Conservation (phyloP, 495 filamentous ascomycete species). For the Podospora didyma region DNA sequence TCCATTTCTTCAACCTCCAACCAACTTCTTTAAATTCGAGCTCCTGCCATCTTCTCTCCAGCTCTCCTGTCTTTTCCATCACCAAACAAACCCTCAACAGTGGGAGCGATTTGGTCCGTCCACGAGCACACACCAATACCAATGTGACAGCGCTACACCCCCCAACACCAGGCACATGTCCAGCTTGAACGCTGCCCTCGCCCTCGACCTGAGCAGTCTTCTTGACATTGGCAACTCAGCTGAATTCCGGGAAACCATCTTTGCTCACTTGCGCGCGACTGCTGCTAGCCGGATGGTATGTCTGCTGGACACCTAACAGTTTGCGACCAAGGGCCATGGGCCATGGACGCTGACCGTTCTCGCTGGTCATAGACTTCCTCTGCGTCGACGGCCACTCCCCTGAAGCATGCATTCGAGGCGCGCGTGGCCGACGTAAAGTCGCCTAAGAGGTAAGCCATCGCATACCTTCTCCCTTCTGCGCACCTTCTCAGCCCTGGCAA, state of each 20-base stretch:
- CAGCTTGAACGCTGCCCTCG: conserved; percentile 10
- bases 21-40: not conserved
- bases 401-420: conserved; percentile 69
- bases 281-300: conserved; percentile 25
- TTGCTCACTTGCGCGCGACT: conserved; percentile 19
- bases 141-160: conserved; percentile 19
- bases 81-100: conserved; percentile 2
- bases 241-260: conserved; percentile 18
- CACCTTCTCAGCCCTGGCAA: conserved; percentile 22
- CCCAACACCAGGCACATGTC: conserved; percentile 23
- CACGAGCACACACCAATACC: conserved; percentile 5
- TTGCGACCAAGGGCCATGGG: not conserved
- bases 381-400: conserved; percentile 62
- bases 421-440: conserved; percentile 82
- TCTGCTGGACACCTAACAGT: not conserved
- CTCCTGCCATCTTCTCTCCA: not conserved
- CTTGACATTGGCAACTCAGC: conserved; percentile 20
- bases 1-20: not conserved
- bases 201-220: conserved; percentile 10
- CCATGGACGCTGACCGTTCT: conserved; percentile 9
- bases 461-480: conserved; percentile 9
- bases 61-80: conserved; percentile 7
- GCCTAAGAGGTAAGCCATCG: conserved; percentile 74
- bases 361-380: conserved; percentile 54
- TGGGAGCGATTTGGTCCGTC: not conserved